phyloP scores from a whole-genome alignment of 805 yeast species.

The Barnettozyma botsteinii region DNA sequence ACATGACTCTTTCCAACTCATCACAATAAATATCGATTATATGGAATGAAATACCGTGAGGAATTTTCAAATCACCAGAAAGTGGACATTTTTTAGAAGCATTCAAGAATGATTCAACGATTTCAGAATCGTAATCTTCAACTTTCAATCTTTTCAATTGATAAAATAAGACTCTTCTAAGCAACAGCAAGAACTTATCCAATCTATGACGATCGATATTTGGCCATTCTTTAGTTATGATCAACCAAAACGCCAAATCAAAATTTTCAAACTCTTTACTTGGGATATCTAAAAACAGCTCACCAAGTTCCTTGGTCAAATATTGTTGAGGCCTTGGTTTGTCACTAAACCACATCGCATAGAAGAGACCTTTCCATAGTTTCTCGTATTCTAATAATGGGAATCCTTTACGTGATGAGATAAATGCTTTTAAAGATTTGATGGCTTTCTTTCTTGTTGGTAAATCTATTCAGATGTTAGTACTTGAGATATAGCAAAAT shows the following conservation, averaged over 20 bases:
- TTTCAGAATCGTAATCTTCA: conserved; percentile 47
- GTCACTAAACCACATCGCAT: conserved; percentile 95
- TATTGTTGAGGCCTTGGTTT: conserved; percentile 88
- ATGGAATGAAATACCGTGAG: conserved; percentile 80
- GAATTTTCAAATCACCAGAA: conserved; percentile 52
- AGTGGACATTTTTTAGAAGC: conserved; percentile 42
- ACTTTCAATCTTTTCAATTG: conserved; percentile 50
- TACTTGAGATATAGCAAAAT: neutral
- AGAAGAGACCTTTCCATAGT: conserved; percentile 94
- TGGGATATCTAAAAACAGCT: conserved; percentile 41
- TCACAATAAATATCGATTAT: conserved; percentile 77
- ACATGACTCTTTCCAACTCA: conserved; percentile 68
- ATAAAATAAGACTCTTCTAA: conserved; percentile 69
- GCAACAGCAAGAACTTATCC: conserved; percentile 77
- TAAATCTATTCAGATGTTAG: conserved; percentile 35
- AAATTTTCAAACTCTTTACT: conserved; percentile 42
- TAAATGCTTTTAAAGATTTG: conserved; percentile 53
- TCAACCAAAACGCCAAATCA: conserved; percentile 72
- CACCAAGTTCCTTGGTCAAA: conserved; percentile 68
- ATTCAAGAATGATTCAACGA: conserved; percentile 40
- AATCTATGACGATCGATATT: conserved; percentile 75
- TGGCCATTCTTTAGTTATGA: conserved; percentile 78
- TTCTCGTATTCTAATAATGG: conserved; percentile 54
- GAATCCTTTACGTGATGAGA: conserved; percentile 33
- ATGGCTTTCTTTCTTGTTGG: conserved; percentile 70